Evolutionary conservation across 2,329 filamentous ascomycete genomes (phyloP).

Genomic region (Orbilia blumenaviensis): DNA sequence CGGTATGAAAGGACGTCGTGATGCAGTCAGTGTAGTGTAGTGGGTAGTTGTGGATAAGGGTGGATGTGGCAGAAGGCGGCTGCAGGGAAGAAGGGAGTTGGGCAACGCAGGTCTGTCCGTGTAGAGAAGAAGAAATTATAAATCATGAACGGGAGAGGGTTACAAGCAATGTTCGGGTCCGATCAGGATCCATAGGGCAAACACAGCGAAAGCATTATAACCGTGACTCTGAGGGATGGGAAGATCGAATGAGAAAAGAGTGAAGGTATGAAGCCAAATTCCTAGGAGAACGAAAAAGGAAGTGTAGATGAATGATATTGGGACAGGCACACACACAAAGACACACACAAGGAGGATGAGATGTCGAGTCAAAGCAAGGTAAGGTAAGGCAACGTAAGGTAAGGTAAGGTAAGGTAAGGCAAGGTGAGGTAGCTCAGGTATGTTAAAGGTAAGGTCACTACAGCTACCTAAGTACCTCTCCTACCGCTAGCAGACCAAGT

Average conservation of each 20-base stretch:
- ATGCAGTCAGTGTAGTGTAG: background rate
- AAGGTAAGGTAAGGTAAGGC: no score
- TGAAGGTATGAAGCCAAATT: background rate
- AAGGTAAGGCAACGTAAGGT: no score
- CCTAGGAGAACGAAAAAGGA: background rate
- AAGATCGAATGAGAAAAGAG: background rate
- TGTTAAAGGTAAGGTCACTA: no score
- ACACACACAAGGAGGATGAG: background rate
- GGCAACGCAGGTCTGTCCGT: conserved; percentile 25
- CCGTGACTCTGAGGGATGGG: background rate
- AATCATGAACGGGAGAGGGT: background rate
- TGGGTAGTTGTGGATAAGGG: conserved; percentile 8
- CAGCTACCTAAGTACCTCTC: no score
- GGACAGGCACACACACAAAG: background rate
- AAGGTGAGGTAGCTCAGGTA: conserved; percentile 14
- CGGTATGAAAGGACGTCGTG: background rate
- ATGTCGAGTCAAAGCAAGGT: no score
- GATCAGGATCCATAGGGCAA: conserved; percentile 29
- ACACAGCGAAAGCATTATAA: conserved; percentile 3
- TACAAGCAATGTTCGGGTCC: no score
- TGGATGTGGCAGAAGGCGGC: conserved; percentile 7
- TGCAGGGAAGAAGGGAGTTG: conserved; percentile 16
- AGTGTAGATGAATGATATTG: background rate
- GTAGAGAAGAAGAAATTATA: conserved; percentile 39
- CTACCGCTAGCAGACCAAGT: no score